Conservation (phyloP, 805 yeast genomes). For the Kurtzmaniella fragi region DNA sequence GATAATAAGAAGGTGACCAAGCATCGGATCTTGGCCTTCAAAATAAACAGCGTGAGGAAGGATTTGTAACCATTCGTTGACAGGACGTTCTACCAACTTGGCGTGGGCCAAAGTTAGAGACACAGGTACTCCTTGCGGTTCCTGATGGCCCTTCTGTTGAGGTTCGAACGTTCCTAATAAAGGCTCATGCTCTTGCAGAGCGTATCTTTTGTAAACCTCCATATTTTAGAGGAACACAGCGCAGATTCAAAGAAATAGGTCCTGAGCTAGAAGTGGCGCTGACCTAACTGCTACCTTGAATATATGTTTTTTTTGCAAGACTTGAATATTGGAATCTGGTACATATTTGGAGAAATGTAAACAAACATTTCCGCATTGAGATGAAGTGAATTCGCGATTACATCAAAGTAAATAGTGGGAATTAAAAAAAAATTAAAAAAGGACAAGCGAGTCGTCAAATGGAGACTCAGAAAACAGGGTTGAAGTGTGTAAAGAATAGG, state of each 20-base stretch:
- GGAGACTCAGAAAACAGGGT: too few species aligned
- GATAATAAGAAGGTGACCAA: constrained; percentile 43
- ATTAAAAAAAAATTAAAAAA: too few species aligned
- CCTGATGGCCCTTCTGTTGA: constrained; percentile 4
- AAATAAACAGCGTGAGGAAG: constrained; percentile 50
- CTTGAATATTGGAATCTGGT: background rate
- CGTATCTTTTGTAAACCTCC: constrained; percentile 36
- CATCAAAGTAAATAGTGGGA: too few species aligned
- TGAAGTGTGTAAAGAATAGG: too few species aligned
- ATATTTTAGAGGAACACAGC: constrained; percentile 9
- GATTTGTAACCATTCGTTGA: constrained; percentile 35
- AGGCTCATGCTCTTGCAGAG: constrained; percentile 32
- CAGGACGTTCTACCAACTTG: background rate
- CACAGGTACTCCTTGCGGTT: too few species aligned
- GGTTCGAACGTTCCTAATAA: background rate
- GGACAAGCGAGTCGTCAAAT: too few species aligned
- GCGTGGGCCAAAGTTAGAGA: too few species aligned
- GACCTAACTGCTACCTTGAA: background rate
- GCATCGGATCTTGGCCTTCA: constrained; percentile 44
- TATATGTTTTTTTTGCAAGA: background rate
- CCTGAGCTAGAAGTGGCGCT: background rate
- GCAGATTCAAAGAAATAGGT: background rate
- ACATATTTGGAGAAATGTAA: background rate
- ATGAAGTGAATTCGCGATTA: too few species aligned
- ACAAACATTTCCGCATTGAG: background rate